A percentile compares a stretch with the other conserved stretches of the same genome.
These are phyloP conservation scores for button mushroom (Agaricus bisporus) DNA, from an alignment of 768 basidiomycete species.

Conservation along the genomic window DNA sequence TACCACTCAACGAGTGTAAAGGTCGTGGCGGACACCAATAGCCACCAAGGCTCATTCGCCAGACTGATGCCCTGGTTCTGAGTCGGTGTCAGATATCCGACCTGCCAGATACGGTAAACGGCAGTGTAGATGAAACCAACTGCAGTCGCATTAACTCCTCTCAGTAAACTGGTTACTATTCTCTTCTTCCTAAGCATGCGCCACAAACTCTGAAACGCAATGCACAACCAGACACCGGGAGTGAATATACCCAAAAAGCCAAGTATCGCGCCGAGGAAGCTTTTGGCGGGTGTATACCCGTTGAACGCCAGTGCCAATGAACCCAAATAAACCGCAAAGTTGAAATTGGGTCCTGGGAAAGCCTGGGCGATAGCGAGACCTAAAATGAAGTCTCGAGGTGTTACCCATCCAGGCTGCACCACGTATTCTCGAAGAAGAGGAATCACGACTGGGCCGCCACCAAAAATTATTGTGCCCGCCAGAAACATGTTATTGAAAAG, in stretches of 20 bases:
- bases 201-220: conserved; percentile 32
- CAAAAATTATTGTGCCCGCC: conserved; percentile 44
- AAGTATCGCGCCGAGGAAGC: conserved; percentile 38
- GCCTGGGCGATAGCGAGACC: conserved; percentile 46
- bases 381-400: conserved; percentile 46
- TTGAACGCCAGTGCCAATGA: conserved; percentile 25
- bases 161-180: conserved; percentile 24
- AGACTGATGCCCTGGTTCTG: conserved; percentile 23
- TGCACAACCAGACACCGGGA: conserved; percentile 35
- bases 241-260: conserved; percentile 44
- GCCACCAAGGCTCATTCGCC: conserved; percentile 41
- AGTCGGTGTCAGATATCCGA: conserved; percentile 27
- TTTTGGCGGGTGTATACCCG: conserved; percentile 12
- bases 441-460: conserved; percentile 53
- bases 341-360: conserved; percentile 51
- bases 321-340: conserved; percentile 48
- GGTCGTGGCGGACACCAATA: conserved; percentile 32
- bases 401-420: conserved; percentile 46
- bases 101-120: conserved; percentile 33
- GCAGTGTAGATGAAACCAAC: conserved; percentile 37
- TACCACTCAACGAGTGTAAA: conserved; percentile 39
- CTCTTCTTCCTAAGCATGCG: conserved; percentile 23
- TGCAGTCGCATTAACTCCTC: conserved; percentile 36
- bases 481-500: conserved; percentile 43
- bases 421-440: conserved; percentile 46